Percentiles rank a stretch among this genome's conserved stretches.
phyloP scores from a whole-genome alignment of 2,329 filamentous ascomycete genomes.

The Ascochyta pisi region DNA sequence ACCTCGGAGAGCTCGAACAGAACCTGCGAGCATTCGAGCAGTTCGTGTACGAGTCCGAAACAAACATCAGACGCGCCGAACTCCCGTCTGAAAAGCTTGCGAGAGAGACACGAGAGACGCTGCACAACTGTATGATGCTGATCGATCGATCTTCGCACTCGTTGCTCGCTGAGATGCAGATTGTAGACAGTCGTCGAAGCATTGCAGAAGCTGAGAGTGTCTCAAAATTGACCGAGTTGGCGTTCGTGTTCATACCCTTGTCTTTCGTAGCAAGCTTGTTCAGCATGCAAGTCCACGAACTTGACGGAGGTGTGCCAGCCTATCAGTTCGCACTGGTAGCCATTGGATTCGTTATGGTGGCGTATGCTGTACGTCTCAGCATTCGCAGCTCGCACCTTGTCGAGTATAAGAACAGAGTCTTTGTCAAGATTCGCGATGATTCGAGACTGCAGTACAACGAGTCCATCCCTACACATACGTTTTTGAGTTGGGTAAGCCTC shows the following conservation, averaged over 20 bases:
- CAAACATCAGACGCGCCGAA: neutral
- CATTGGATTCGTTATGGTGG: neutral
- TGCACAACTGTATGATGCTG: neutral
- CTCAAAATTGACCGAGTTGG: slow-evolving; percentile 41
- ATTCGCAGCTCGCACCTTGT: neutral
- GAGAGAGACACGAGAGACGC: neutral
- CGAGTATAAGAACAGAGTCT: neutral
- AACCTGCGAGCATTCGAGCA: neutral
- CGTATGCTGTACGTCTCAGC: neutral
- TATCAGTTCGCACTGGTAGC: slow-evolving; percentile 13
- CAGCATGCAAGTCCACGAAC: slow-evolving; percentile 39
- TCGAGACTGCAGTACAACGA: neutral
- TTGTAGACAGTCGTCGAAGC: slow-evolving; percentile 35
- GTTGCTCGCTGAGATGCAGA: slow-evolving; percentile 47
- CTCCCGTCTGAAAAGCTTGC: neutral
- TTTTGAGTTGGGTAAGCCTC: neutral
- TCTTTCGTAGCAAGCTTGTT: slow-evolving; percentile 38
- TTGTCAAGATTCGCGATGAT: neutral
- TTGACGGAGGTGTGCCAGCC: slow-evolving; percentile 22
- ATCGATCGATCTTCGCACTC: slow-evolving; percentile 36
- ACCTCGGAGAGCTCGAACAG: slow-evolving; percentile 13
- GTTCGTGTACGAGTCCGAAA: neutral
- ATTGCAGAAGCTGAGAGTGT: slow-evolving; percentile 42
- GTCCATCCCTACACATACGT: neutral
- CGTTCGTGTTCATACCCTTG: slow-evolving; percentile 43